These are phyloP conservation scores for Arthrinium phaeospermum DNA, from an alignment of 2,329 filamentous ascomycete species.

Conservation along the genomic window DNA sequence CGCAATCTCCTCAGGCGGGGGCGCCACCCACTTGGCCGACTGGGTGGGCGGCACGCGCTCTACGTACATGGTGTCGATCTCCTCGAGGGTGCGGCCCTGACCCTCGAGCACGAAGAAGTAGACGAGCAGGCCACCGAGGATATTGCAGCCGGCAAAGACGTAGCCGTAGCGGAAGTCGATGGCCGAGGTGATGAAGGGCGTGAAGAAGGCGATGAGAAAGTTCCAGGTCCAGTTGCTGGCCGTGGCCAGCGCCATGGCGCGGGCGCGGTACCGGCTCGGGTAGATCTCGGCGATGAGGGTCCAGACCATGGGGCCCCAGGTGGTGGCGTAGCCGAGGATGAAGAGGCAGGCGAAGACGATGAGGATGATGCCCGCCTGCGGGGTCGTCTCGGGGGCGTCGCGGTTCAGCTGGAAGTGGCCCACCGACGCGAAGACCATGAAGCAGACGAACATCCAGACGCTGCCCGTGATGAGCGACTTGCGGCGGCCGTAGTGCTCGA, in stretches of 20 bases:
- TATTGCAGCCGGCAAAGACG: conserved; percentile 75
- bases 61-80: conserved; percentile 81
- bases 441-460: conserved; percentile 65
- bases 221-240: conserved; percentile 74
- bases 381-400: conserved; percentile 40
- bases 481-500: conserved; percentile 70
- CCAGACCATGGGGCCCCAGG: conserved; percentile 71
- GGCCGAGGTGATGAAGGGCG: conserved; percentile 74
- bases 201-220: conserved; percentile 79
- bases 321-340: conserved; percentile 69
- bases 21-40: conserved; percentile 60
- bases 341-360: conserved; percentile 69
- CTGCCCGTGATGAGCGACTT: conserved; percentile 67
- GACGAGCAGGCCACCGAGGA: conserved; percentile 67
- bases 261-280: conserved; percentile 64
- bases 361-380: conserved; percentile 60
- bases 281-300: conserved; percentile 70
- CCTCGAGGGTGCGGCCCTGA: conserved; percentile 75
- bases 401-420: conserved; percentile 54
- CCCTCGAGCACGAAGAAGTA: conserved; percentile 82
- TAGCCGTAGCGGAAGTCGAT: conserved; percentile 79
- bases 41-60: conserved; percentile 67
- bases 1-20: conserved; percentile 50
- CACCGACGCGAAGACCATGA: conserved; percentile 62
- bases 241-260: conserved; percentile 65